phyloP scores from a whole-genome alignment of 257 asterid species.

The Gentiana straminea region DNA sequence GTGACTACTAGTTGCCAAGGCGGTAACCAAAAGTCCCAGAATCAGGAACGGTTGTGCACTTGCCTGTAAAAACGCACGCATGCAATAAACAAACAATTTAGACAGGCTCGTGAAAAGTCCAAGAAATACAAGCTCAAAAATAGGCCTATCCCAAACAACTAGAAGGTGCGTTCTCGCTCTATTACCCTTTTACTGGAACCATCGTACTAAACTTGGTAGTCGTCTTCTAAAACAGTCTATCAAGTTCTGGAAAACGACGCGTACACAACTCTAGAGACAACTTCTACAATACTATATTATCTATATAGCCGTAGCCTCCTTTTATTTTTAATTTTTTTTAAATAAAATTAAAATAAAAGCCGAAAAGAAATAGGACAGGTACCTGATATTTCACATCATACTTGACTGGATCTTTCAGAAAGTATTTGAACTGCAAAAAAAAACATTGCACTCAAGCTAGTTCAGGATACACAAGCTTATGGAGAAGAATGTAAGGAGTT shows the following conservation, averaged over 20 bases:
- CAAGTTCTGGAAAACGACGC: neutral
- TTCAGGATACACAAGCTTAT: neutral
- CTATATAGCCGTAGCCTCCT: no score
- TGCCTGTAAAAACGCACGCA: slow-evolving; percentile 44
- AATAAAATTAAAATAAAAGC: neutral
- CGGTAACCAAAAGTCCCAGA: slow-evolving; percentile 79
- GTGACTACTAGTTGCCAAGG: slow-evolving; percentile 57
- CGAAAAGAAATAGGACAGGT: slow-evolving; percentile 2
- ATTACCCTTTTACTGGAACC: neutral
- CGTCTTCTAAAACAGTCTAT: no score
- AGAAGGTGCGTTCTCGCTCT: no score
- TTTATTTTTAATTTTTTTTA: neutral
- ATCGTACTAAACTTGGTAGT: no score
- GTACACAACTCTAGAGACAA: neutral
- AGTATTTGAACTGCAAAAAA: slow-evolving; percentile 36
- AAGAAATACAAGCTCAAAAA: neutral
- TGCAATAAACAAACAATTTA: neutral
- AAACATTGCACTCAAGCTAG: neutral
- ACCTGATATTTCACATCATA: slow-evolving; percentile 80
- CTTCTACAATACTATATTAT: neutral
- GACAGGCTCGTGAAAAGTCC: neutral
- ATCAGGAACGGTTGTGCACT: slow-evolving; percentile 96
- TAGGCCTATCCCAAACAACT: no score
- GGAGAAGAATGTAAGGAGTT: neutral
- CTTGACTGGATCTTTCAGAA: slow-evolving; percentile 39